phyloP scores from a whole-genome alignment of 2,329 filamentous ascomycete species.

The Ciborinia camelliae region DNA sequence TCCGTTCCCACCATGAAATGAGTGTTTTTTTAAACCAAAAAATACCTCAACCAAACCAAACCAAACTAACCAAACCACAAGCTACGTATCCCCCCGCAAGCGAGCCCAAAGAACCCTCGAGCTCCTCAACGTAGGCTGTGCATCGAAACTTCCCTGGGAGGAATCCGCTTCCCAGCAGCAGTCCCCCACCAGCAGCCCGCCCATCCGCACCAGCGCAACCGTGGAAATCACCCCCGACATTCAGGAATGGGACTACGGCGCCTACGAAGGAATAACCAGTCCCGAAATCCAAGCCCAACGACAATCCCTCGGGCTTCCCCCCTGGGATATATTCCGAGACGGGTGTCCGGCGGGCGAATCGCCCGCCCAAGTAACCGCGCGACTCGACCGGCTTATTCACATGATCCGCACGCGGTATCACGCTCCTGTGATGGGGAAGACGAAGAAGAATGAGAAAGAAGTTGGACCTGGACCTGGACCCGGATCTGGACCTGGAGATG shows the following conservation, averaged over 20 bases:
- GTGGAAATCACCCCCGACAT: conserved; percentile 70
- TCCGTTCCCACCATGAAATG: no score
- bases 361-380: conserved; percentile 64
- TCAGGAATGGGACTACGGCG: conserved; percentile 72
- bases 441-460: conserved; percentile 40
- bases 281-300: conserved; percentile 61
- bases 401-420: conserved; percentile 67
- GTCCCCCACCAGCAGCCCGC: conserved; percentile 46
- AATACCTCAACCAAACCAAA: no score
- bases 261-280: conserved; percentile 79
- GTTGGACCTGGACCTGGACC: no score
- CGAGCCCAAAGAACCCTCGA: conserved; percentile 89
- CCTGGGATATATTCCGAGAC: conserved; percentile 88
- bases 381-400: conserved; percentile 71
- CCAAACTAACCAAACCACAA: conserved; percentile 36
- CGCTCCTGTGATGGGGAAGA: conserved; percentile 57
- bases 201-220: conserved; percentile 52
- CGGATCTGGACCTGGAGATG: conserved; percentile 53
- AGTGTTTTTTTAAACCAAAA: no score
- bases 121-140: conserved; percentile 71
- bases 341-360: conserved; percentile 77
- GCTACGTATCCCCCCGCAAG: conserved; percentile 80
- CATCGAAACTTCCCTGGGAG: conserved; percentile 69
- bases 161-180: no score
- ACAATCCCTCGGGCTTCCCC: conserved; percentile 41